Base-by-base conservation (phyloP, 441 rosid species). In the Manihot esculenta region DNA sequence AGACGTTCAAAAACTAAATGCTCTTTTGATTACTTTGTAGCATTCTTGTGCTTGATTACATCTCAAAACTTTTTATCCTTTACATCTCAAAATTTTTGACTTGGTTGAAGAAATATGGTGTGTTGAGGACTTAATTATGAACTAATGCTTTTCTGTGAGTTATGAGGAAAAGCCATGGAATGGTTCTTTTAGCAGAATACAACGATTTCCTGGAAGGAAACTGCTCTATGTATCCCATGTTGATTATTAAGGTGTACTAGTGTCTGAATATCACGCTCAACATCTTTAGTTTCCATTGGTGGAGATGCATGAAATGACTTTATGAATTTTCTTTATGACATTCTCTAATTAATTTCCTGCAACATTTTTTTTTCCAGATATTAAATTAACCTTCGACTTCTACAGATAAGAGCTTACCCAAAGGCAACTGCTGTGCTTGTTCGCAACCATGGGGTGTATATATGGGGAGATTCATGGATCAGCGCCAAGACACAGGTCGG, bases 381-480 rank as follows among this genome's bases (percentile, higher is more conserved):
- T 15, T 49, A 18, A n/a, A 17, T 50, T 0, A 20, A 50, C 7
- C 21, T 20, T 50, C 18, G 24, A 78, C 49, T 70, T 71, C 77
- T 77, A 54, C 77, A 89, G 96, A 82, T 91, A 63, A 90, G 87
- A 73, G 96, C 88, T 3, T 89, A 91, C 76, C 97, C 98, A 67
- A 91, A 86, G 78, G 72, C 96, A 69, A 93, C 97, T 20, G 94
- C 96, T 41, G 97, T 93, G 65, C 91, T 93, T 78, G 97, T 93
- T 65, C 89, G 94, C 74, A 93, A 89, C 76, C 98, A 93, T 38
- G 98, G 94, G 50, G 76, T 93, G 78, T 91, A 87, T 74, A 76
- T 86, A 63, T 93, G 97, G 98, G 97, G 97, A 72, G 96, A 93
- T 77, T 80, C 97, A 72, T 94, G 99, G 99, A 94, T 94, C 84